Evolutionary conservation across 1,139 yeast genomes (phyloP).

Genomic region (Diutina scorzettiae): DNA sequence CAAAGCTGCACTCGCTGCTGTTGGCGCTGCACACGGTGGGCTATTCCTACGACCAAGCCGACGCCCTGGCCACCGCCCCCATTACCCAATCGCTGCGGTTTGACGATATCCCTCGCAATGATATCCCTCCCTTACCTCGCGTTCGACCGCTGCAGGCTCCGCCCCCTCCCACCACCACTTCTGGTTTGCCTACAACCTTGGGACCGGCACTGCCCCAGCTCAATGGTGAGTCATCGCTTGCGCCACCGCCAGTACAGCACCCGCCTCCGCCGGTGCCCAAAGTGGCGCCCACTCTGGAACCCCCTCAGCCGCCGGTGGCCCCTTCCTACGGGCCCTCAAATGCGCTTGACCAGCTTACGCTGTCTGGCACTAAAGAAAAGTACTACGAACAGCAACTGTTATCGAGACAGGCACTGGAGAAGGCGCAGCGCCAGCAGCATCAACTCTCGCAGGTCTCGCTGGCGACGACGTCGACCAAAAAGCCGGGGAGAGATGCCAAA

Average conservation of each 20-base stretch:
- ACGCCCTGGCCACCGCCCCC: constrained; percentile 31
- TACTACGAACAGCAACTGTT: constrained; percentile 3
- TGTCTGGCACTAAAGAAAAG: constrained; percentile 10
- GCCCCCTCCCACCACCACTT: constrained; percentile 9
- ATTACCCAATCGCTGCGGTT: constrained; percentile 22
- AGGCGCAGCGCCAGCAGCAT: constrained; percentile 1
- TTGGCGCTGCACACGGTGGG: constrained; percentile 5
- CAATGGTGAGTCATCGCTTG: neutral
- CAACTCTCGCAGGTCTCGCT: constrained; percentile 7
- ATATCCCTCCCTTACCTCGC: constrained; percentile 15
- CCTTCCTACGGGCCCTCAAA: neutral
- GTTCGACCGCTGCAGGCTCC: constrained; percentile 19
- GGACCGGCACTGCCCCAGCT: neutral
- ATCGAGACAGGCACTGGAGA: constrained; percentile 1
- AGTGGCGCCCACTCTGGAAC: neutral
- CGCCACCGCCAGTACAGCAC: neutral
- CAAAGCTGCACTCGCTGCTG: constrained; percentile 3
- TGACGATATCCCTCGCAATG: constrained; percentile 10
- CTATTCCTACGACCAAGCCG: constrained; percentile 8
- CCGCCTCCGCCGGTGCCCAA: neutral
- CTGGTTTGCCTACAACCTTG: neutral
- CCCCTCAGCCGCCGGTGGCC: neutral
- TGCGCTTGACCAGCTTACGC: constrained; percentile 9
- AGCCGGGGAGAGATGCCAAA: constrained; percentile 41
- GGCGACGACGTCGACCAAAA: constrained; percentile 11